Base-by-base conservation (phyloP, 23 red algal genomes). In the Gracilariopsis chorda region DNA sequence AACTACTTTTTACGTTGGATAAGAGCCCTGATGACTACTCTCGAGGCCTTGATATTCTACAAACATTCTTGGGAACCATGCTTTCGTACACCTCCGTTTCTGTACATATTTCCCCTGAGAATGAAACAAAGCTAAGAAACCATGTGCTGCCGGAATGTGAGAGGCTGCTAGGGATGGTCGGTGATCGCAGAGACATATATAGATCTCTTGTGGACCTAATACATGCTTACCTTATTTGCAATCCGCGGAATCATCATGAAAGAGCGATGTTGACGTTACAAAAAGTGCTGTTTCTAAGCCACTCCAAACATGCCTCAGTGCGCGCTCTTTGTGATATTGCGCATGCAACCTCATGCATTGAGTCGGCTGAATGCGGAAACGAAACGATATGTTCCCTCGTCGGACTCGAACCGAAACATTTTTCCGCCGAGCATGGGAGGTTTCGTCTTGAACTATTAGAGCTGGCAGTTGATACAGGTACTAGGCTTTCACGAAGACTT, bases 241-340 rank as follows among this genome's bases (percentile, higher is more conserved):
- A 73, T 12, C 67, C 67, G 17, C 17, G 28, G 9, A 46, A 73
- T 24, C 67, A 73, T 17, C 39, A 73, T 8, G 28, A 73, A 46
- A 46, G 28, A 23, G 67, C 67, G 8, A 23, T 24, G 28, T 45
- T 73, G 13, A 42, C 67, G 28, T 45, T 73, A 42, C 67, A 73
- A 36, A 19, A 73, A 46, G 19, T 73, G 40, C 47, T 73, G 40
- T 73, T 73, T 73, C 40, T 73, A 9, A 73, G n/a, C 4, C 67
- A 73, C 39, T 45, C 67, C 1, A 32, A 73, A 20, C 42, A 42
- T 28, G n/a, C 67, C 3, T 42, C 67, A 4, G 8, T 73, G 9
- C 67, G 67, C 23, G 67, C 67, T 25, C 47, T 73, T 3, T 73
- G 67, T 46, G 67, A 73, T 47, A 73, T 73, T 73, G 67, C 67